Evolutionary conservation across 441 rosid species (phyloP), one percentile per base, ranked within the genome.

Genomic region (Mallotus repandus): DNA sequence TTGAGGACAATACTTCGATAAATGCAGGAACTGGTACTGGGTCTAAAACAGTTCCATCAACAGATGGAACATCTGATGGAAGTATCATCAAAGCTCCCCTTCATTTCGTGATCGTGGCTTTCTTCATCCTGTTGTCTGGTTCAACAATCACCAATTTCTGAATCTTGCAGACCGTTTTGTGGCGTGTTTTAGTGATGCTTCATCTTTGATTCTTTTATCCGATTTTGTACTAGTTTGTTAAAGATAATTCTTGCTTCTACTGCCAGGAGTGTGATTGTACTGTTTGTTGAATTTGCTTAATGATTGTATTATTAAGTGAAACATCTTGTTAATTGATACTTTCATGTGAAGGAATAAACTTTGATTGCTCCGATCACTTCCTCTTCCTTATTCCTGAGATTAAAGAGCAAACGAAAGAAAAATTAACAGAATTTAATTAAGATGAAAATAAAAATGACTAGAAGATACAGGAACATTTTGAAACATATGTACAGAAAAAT

Each of bases 11-110:
- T 29, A 50, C 55, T 32, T 35, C 22, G 54, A 4, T 14, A 57
- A 55, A 71, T 70, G 72, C 79, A 77, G 79, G 79, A 71, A 66
- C 29, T 41, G 79, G 77, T 38, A 16, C 43, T 9, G 85, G 85
- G 70, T 81, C 87, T 29, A 85, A 84, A 73, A 68, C 79, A n/a
- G 66, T 79, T 16, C 87, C 93, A 65, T 70, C 83, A 15, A 22
- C 77, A 18, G 69, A 57, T 56, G 82, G 83, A 75, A 72, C 89
- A 64, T 84, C 86, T 0, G 84, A 76, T 49, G 86, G 78, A 76
- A 79, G 80, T 76, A 74, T 65, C 46, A 50, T 15, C 12, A 76
- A 74, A 76, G 70, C 71, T 32, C 74, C 84, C 45, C n/a, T 78
- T 54, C 63, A 64, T 32, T 61, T 58, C 2, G 66, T 74, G 38